Base-by-base conservation (phyloP, 1,284 basidiomycete genomes). In the Malassezia sympodialis region DNA sequence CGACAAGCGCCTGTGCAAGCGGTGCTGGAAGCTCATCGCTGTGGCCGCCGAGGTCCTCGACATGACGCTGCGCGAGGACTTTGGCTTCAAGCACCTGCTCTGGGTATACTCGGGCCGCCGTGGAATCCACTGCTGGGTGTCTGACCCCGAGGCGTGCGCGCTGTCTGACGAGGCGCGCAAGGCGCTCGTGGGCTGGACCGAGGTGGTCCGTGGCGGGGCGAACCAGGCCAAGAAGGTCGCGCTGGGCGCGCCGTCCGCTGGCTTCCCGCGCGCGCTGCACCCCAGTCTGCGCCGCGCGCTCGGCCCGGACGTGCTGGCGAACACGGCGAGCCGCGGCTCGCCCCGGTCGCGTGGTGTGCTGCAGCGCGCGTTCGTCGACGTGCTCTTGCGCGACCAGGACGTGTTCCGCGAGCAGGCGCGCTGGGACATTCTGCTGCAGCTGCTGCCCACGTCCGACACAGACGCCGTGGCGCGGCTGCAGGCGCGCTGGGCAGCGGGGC, bases 71-170 rank as follows among this genome's bases (percentile, higher is more conserved):
- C 82, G 88, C 35, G 82, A 77, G 14, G 86, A 91, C 60, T 94
- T 90, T 73, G 91, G 90, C 1, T 82, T 79, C 73, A 71, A 77
- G 53, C 81, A 82, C 68, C 80, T 98, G 26, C 79, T 99, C 14
- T 99, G 94, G 94, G 91, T 98, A 23, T 99, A 96, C 76, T 98
- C 94, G 14, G 93, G 93, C 60, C 85, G 93, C 41, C 86, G 93
- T 77, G 93, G 94, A 65, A 98, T 98, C 67, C 93, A 98, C 79
- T 82, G 90, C 73, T 99, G 93, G 93, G 84, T 99, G 59, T 91
- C 88, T 6, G 93, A 99, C 75, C 79, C 80, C 47, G 82, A 86
- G 53, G 94, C 94, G 0, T 81, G 94, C 78, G 83, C 82, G 57
- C 79, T 98, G 49, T 90, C 87, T 4, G 94, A 99, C 72, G 89